A percentile compares a stretch with the other conserved stretches of the same genome.
Conservation (phyloP, 2,329 filamentous ascomycete species). For the Didymosphaeria variabile region DNA sequence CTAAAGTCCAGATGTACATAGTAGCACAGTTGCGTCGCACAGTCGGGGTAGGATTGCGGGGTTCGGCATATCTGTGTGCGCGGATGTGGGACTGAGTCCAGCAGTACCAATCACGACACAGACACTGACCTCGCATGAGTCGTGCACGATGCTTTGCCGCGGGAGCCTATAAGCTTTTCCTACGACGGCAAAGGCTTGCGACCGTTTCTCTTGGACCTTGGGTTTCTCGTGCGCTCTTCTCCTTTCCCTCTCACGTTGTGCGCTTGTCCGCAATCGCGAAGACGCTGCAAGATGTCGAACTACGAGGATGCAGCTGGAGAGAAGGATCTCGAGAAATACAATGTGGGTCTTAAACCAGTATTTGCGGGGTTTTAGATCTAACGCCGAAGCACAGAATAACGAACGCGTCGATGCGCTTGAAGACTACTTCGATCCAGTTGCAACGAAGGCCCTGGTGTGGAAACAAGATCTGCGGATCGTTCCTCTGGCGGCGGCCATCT, state of each 20-base stretch:
- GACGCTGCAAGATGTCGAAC: slow-evolving; percentile 3
- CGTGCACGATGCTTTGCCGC: slow-evolving; percentile 1
- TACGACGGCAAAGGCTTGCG: slow-evolving; percentile 7
- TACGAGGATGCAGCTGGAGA: slow-evolving; percentile 7
- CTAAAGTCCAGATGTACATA: too few species aligned
- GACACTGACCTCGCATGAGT: slow-evolving; percentile 1
- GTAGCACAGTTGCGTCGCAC: too few species aligned
- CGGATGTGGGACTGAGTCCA: neutral
- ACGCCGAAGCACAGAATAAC: neutral
- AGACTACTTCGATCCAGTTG: slow-evolving; percentile 11
- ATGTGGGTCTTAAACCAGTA: neutral
- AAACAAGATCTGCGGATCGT: slow-evolving; percentile 18
- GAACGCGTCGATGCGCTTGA: slow-evolving; percentile 6
- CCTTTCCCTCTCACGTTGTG: neutral
- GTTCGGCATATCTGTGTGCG: neutral
- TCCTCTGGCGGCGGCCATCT: slow-evolving; percentile 14
- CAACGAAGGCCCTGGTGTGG: slow-evolving; percentile 9
- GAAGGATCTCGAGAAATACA: slow-evolving; percentile 7
- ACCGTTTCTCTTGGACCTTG: neutral
- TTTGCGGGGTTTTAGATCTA: neutral
- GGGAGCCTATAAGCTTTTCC: slow-evolving; percentile 3
- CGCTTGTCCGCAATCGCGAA: neutral
- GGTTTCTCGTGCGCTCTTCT: neutral
- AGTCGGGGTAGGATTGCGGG: slow-evolving; percentile 6
- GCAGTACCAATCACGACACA: neutral